Evolutionary conservation across 2,329 filamentous ascomycete genomes (phyloP), one percentile per base, ranked within the genome.

Genomic region (Alternaria burnsii): DNA sequence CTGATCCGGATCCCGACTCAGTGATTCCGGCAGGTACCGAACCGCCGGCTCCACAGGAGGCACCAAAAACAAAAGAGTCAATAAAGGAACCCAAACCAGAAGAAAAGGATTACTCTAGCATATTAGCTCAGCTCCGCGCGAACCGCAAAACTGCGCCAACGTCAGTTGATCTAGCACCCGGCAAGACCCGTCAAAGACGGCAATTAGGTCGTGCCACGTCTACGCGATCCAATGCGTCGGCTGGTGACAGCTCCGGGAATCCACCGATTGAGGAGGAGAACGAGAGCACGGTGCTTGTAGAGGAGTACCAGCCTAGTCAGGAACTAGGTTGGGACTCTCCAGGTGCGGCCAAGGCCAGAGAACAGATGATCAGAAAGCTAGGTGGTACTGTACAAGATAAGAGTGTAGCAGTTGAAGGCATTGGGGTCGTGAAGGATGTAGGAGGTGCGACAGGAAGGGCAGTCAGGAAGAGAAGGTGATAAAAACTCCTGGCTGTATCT

Each of bases 251-350:
- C 50, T 74, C 73, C 3, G 67, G 57, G 9, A 65, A 67, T 16
- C 58, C 59, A n/a, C 59, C 65, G 32, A 65, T 58, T 36, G 65
- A 63, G n/a, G 70, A 67, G 7, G 63, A 67, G 9, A 61, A 67
- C 11, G 70, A 67, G 40, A 64, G 67, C 8, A 66, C 62, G 11
- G 59, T 68, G 7, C 44, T 65, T 12, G 58, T 69, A 22, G 66
- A 71, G 14, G 73, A 72, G 34, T 75, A 75, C 43, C 69, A 76
- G 55, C 73, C 78, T 2, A 77, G 73, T 36, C 78, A 80, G 57
- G 70, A 74, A 38, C 55, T 80, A 28, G 72, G 75, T 0, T 80
- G 78, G 73, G 78, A 79, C 51, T 75, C 75, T n/a, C 73, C 72
- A 4, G 76, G 73, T 9, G 73, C 69, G 36, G 71, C 74, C 52